phyloP scores from a whole-genome alignment of 2,329 filamentous ascomycete species.

The Scortechinia acanthostroma region DNA sequence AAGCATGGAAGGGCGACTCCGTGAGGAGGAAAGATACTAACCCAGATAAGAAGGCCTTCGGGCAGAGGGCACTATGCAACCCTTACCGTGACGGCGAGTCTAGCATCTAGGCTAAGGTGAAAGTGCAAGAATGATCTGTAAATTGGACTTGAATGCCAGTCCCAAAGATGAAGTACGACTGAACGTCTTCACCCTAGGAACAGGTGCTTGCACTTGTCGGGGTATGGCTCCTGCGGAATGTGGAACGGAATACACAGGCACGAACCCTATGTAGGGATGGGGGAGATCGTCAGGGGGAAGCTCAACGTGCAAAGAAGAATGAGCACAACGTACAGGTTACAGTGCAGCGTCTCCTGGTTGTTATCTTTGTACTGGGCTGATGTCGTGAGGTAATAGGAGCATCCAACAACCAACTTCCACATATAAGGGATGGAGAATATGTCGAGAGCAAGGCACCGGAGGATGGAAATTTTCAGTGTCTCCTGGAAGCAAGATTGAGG shows the following conservation, averaged over 20 bases:
- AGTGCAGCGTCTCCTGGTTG: neutral
- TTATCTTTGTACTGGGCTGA: neutral
- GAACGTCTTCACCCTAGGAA: slow-evolving; percentile 2
- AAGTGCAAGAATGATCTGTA: neutral
- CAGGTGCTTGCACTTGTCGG: neutral
- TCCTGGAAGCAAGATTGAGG: too few relatives aligned
- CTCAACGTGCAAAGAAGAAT: neutral
- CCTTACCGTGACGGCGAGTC: slow-evolving; percentile 3
- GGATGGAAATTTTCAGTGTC: too few relatives aligned
- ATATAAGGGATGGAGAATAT: neutral
- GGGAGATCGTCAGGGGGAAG: neutral
- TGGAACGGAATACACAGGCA: neutral
- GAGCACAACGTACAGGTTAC: neutral
- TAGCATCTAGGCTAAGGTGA: neutral
- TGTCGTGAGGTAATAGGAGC: neutral
- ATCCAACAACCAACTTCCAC: neutral
- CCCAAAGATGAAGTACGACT: neutral
- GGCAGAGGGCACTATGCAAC: slow-evolving; percentile 1
- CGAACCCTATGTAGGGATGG: slow-evolving; percentile 1
- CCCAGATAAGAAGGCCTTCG: slow-evolving; percentile 2
- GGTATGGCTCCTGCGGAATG: neutral
- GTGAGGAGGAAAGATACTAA: neutral
- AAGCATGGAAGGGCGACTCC: neutral
- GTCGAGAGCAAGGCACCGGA: too few relatives aligned
- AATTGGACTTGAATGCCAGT: neutral